Evolutionary conservation across 495 filamentous ascomycete species (phyloP), one percentile per base, ranked within the genome.

Genomic region (Barbatosphaeria neglecta): DNA sequence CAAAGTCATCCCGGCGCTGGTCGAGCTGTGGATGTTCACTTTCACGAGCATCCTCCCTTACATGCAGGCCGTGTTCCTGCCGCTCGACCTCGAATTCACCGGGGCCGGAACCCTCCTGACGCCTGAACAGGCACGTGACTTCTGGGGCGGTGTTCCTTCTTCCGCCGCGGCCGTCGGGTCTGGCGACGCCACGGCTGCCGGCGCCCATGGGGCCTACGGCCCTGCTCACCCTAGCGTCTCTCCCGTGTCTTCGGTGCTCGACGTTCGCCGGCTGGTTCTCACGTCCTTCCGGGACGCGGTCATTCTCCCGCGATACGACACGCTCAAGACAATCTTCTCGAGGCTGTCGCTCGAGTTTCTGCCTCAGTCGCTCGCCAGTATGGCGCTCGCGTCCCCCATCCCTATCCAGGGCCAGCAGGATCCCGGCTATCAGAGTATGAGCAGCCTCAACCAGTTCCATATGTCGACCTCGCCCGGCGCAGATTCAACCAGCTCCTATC

Each of bases 61-160:
- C 59, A 82, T 97, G 47, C 93, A 99, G 68, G 90, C 90, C 0
- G 90, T 95, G 4, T 95, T 99, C 60, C 72, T 99, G 2, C 93
- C 92, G 0, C 68, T 99, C 11, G 92, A 99, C 55, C 78, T 90
- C 13, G 93, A 99, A 57, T 95, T 98, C 63, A 83, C 86, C 46
- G 90, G 92, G 24, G 73, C 72, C 35, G 92, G 92, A 5, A 68
- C 80, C 0, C 61, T 95, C 47, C 82, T 98, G 79, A 77, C 74
- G 3, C 49, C 74, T 0, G 77, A 81, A 1, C 86, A 94, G 58
- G 83, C 87, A 7, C 74, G 77, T 1, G 90, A 96, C 22, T 96
- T 96, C 64, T 96, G 92, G 86, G 82, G 82, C 20, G 76, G 75
- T 6, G 66, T 83, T 15, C 62, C 74, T 16, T 15, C 31, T 4